Evolutionary conservation across 345 rosid species (phyloP).

Genomic region (Fremontodendron californicum): DNA sequence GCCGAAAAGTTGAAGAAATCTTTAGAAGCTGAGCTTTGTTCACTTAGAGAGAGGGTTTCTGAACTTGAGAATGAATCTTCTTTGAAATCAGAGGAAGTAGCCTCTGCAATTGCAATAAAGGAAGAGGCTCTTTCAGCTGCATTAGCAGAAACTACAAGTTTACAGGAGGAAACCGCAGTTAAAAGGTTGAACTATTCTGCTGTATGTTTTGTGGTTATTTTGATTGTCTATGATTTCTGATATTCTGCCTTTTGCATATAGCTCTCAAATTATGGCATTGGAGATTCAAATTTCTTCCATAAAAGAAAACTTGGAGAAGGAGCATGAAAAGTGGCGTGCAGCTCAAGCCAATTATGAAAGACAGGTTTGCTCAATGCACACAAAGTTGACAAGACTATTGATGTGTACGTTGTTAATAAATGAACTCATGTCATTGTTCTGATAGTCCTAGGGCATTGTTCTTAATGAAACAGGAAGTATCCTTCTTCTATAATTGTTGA

Average conservation of each 20-base stretch:
- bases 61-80: slow-evolving; percentile 68
- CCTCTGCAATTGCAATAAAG: slow-evolving; percentile 56
- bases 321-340: slow-evolving; percentile 71
- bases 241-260: slow-evolving; percentile 29
- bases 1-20: slow-evolving; percentile 63
- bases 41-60: slow-evolving; percentile 65
- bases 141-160: slow-evolving; percentile 52
- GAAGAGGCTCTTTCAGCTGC: slow-evolving; percentile 69
- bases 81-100: slow-evolving; percentile 65
- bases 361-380: slow-evolving; percentile 52
- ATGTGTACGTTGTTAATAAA: not conserved
- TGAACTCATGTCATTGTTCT: not conserved
- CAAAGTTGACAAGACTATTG: not conserved
- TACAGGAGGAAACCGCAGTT: slow-evolving; percentile 61
- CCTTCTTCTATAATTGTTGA: not conserved
- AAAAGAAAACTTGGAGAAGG: slow-evolving; percentile 66
- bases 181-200: slow-evolving; percentile 47
- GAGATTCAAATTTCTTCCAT: slow-evolving; percentile 57
- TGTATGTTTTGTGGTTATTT: slow-evolving; percentile 11
- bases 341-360: slow-evolving; percentile 92
- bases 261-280: slow-evolving; percentile 65
- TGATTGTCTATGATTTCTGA: slow-evolving; percentile 13
- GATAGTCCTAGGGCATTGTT: not conserved
- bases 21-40: slow-evolving; percentile 65
- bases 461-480: not conserved